Conservation (phyloP, 1,284 basidiomycete species). For the Malassezia cuniculi region DNA sequence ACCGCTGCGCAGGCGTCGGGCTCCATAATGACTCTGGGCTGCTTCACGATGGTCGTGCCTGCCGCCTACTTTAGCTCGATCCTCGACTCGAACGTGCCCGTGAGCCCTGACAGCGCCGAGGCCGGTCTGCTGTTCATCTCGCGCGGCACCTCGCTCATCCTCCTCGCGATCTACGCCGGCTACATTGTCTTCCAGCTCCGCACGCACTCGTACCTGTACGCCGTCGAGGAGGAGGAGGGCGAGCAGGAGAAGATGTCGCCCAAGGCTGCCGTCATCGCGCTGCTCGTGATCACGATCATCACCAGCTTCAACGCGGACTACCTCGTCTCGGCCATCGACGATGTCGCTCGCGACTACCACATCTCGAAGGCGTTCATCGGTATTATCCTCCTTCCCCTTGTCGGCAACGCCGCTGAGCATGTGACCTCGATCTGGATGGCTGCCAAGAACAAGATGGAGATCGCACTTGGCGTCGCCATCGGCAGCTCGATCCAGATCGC, state of each 20-base stretch:
- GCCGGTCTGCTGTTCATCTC: constrained; percentile 40
- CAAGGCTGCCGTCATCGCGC: constrained; percentile 28
- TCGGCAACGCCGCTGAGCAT: constrained; percentile 55
- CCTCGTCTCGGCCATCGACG: constrained; percentile 45
- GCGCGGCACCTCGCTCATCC: constrained; percentile 47
- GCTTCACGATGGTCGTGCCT: constrained; percentile 81
- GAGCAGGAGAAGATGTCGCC: constrained; percentile 36
- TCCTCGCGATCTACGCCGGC: constrained; percentile 66
- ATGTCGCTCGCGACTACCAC: constrained; percentile 36
- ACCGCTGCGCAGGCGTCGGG: constrained; percentile 41
- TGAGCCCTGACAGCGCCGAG: constrained; percentile 12
- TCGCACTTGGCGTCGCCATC: constrained; percentile 67
- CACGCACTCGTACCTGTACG: constrained; percentile 40
- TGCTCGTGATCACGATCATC: constrained; percentile 33
- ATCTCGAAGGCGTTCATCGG: constrained; percentile 45
- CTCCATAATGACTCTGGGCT: constrained; percentile 68
- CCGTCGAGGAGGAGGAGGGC: constrained; percentile 20
- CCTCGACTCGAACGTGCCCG: constrained; percentile 31
- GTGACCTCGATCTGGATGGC: constrained; percentile 41
- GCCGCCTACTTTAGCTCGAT: constrained; percentile 58
- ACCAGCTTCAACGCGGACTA: constrained; percentile 44
- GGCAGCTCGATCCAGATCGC: constrained; percentile 54
- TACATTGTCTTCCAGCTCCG: constrained; percentile 50
- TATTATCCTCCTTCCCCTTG: constrained; percentile 63
- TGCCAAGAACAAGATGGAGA: constrained; percentile 43